Conservation (phyloP, 2,329 filamentous ascomycete genomes). For the Colletotrichum godetiae region DNA sequence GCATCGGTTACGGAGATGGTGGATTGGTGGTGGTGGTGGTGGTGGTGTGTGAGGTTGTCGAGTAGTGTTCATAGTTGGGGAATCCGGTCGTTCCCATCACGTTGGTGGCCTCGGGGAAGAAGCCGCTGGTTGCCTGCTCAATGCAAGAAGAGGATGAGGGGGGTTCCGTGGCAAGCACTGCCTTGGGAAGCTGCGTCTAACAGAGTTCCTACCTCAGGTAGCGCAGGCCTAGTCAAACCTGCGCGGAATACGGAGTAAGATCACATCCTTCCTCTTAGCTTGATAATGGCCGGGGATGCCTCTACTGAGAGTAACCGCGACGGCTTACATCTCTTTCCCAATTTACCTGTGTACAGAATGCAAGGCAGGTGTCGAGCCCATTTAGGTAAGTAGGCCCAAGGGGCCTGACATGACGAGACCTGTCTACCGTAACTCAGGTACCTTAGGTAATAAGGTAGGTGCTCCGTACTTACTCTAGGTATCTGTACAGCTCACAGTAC, state of each 20-base stretch:
- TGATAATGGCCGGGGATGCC: not conserved
- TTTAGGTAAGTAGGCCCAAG: not conserved
- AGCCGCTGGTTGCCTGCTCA: not conserved
- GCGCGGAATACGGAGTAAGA: not conserved
- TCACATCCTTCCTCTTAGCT: not conserved
- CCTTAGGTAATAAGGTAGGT: too few species aligned
- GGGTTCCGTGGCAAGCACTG: not conserved
- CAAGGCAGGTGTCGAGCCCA: too few species aligned
- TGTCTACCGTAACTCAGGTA: too few species aligned
- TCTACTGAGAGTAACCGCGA: not conserved
- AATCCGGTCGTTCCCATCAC: not conserved
- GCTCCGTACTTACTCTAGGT: too few species aligned
- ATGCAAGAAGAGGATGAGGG: not conserved
- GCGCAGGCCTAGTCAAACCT: not conserved
- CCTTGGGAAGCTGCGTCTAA: not conserved
- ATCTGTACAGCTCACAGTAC: too few species aligned
- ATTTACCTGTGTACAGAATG: not conserved
- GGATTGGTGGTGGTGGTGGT: not conserved
- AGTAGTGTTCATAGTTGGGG: not conserved
- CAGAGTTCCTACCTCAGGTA: not conserved
- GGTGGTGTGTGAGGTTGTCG: not conserved
- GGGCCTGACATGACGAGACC: too few species aligned
- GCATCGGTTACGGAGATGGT: not conserved
- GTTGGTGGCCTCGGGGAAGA: slow-evolving; percentile 5
- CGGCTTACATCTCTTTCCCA: not conserved